Conservation (phyloP, 2,329 filamentous ascomycete genomes). For the Fusarium verticillioides region DNA sequence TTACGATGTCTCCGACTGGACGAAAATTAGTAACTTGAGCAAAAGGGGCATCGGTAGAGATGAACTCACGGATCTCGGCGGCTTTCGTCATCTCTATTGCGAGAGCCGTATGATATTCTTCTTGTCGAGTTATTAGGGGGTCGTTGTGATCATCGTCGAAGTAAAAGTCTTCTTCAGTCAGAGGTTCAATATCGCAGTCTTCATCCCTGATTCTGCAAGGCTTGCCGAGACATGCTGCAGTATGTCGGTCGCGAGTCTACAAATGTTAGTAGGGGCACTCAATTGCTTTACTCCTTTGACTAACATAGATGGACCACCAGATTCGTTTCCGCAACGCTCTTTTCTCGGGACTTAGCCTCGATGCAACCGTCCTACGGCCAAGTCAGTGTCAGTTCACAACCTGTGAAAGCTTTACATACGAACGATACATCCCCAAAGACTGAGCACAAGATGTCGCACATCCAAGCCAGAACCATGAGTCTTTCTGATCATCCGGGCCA, state of each 20-base stretch:
- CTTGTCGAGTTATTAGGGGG: neutral
- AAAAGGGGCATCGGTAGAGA: fast-evolving
- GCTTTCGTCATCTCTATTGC: slow-evolving; percentile 19
- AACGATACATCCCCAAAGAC: slow-evolving; percentile 33
- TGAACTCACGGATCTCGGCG: slow-evolving; percentile 2
- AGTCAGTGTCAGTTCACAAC: fast-evolving
- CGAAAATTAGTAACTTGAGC: fast-evolving
- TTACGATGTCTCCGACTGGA: slow-evolving; percentile 33
- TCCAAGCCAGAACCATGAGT: slow-evolving; percentile 35
- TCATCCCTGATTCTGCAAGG: slow-evolving; percentile 37
- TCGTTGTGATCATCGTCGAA: slow-evolving; percentile 13
- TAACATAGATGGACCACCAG: slow-evolving; percentile 39
- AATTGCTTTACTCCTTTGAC: too few species aligned
- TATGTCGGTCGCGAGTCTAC: slow-evolving; percentile 30
- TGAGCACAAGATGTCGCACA: slow-evolving; percentile 33
- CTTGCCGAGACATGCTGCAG: slow-evolving; percentile 24
- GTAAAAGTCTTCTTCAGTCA: slow-evolving; percentile 13
- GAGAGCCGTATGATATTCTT: slow-evolving; percentile 24
- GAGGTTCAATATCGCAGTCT: slow-evolving; percentile 32
- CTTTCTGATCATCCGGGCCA: slow-evolving; percentile 35
- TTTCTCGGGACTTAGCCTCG: neutral
- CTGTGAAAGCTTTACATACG: neutral
- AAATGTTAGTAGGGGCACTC: too few species aligned
- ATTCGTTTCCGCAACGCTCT: slow-evolving; percentile 26
- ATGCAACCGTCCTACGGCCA: neutral